phyloP scores from a whole-genome alignment of 106 monocot species.

The Dendrobium catenatum region DNA sequence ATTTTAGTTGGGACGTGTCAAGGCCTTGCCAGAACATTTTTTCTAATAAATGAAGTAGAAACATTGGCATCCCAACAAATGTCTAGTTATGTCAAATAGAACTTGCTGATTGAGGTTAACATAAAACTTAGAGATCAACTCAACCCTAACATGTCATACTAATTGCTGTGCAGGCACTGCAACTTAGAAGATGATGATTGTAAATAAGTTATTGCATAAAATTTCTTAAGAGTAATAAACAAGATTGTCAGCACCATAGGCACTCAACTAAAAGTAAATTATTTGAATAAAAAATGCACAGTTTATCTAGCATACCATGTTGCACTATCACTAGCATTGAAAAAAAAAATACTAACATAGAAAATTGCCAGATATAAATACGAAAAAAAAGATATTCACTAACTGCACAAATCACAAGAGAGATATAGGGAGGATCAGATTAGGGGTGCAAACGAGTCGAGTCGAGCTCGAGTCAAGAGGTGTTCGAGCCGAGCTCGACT shows the following conservation, averaged over 20 bases:
- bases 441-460: no score
- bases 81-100: neutral
- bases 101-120: neutral
- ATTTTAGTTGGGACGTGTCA: neutral
- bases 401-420: neutral
- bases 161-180: neutral
- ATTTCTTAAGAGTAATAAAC: neutral
- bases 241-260: neutral
- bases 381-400: neutral
- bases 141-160: neutral
- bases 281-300: no score
- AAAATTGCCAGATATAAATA: slow-evolving; percentile 2
- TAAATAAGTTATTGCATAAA: neutral
- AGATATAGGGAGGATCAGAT: neutral
- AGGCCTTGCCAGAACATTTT: neutral
- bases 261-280: no score
- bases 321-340: neutral
- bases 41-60: neutral
- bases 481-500: no score
- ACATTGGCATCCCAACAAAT: neutral
- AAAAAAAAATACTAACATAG: neutral
- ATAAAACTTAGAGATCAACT: neutral
- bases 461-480: no score
- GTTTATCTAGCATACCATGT: neutral
- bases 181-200: neutral